Evolutionary conservation across 2,329 filamentous ascomycete species (phyloP), one percentile per base, ranked within the genome.

Genomic region (Colletotrichum spaethianum): DNA sequence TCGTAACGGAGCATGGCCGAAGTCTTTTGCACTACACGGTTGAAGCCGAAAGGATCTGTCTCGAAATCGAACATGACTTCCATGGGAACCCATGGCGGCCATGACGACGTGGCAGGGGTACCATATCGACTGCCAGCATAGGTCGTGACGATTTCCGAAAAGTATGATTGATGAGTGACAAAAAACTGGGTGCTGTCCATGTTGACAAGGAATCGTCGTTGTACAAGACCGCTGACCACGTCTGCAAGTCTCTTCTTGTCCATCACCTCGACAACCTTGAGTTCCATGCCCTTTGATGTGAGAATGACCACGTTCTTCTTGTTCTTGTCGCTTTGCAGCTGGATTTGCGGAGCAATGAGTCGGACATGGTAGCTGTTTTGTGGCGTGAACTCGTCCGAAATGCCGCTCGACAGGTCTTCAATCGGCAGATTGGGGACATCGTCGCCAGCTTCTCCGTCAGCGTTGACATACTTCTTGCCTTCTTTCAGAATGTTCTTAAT

Each of bases 121-220:
- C 97, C 97, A 78, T 99, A 99, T 72, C 92, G 93, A 82, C 96
- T 98, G 64, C 95, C 96, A 28, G 96, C 95, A 80, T 99, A 98
- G 87, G 98, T 93, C 64, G 96, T 95, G 64, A 98, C 88, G 74
- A 97, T 90, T 12, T 93, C 93, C 16, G 90, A 89, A 81, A 99
- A 96, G 80, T 93, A 96, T 83, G 97, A 97, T 77, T 96, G 93
- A 74, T 96, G 96, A 0, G 96, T 96, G 61, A 99, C 95, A 76
- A 99, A 99, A 83, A 99, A 98, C 80, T 99, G 96, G 36, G 97
- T 93, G 79, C 96, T 97, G 82, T 99, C 96, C 93, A 98, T 98
- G 75, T 95, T 94, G 74, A 98, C 92, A 36, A 95, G 90, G 84
- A 98, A 98, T 9, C 96, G 93, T 46, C 95, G 93, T 80, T 99